Percentiles rank a stretch among this genome's conserved stretches.
phyloP scores from a whole-genome alignment of 345 rosid species.

The Carallia pectinifolia region DNA sequence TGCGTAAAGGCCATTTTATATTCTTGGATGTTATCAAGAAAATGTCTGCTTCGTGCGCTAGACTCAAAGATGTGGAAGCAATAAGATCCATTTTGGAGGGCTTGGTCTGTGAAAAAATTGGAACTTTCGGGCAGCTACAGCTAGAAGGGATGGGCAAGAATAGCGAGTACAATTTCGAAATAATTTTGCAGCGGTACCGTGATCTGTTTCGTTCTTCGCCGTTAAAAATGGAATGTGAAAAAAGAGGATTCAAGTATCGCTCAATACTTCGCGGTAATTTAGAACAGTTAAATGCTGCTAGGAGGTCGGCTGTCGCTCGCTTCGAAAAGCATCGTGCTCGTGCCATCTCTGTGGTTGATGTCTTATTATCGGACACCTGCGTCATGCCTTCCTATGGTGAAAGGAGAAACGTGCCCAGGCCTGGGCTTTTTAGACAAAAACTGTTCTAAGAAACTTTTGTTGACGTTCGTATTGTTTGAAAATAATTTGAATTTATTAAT shows the following conservation, averaged over 20 bases:
- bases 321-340: no score
- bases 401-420: no score
- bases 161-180: neutral
- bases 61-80: neutral
- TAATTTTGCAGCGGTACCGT: neutral
- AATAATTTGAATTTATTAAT: no score
- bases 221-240: neutral
- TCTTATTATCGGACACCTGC: no score
- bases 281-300: no score
- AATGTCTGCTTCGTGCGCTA: neutral
- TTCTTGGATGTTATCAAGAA: neutral
- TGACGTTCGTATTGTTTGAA: no score
- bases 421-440: no score
- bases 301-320: no score
- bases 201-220: neutral
- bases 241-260: neutral
- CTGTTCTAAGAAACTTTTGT: no score
- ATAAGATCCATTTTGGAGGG: neutral
- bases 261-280: no score
- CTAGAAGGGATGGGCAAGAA: neutral
- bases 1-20: neutral
- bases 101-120: neutral
- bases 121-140: neutral
- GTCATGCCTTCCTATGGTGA: no score
- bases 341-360: no score